Evolutionary conservation across 2,329 filamentous ascomycete species (phyloP).

Genomic region (Beauveria sp.): DNA sequence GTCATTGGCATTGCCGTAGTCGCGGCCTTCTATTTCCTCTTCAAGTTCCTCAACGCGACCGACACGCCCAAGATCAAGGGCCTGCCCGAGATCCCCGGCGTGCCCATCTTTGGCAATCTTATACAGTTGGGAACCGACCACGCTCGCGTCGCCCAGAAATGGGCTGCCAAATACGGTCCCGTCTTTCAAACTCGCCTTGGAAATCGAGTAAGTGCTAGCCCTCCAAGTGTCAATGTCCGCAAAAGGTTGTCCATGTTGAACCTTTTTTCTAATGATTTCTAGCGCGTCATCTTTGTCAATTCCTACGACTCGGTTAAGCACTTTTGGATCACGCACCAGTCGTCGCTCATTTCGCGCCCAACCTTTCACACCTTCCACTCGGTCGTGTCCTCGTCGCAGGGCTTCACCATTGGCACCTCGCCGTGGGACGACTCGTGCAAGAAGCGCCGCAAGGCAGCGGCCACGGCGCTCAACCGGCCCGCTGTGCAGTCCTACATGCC

Average conservation of each 20-base stretch:
- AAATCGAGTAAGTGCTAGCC: constrained; percentile 43
- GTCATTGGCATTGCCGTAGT: constrained; percentile 11
- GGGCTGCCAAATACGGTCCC: constrained; percentile 53
- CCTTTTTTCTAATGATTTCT: not conserved
- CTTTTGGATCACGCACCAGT: constrained; percentile 74
- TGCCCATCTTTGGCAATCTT: constrained; percentile 57
- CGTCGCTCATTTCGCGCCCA: constrained; percentile 68
- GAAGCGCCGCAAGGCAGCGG: constrained; percentile 66
- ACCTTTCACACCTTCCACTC: constrained; percentile 76
- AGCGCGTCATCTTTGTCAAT: constrained; percentile 70
- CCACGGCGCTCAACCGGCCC: constrained; percentile 69
- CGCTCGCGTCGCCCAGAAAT: constrained; percentile 45
- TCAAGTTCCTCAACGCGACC: constrained; percentile 35
- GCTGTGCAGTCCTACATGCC: constrained; percentile 75
- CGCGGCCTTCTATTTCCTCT: constrained; percentile 16
- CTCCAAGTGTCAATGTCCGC: no score
- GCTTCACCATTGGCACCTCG: constrained; percentile 76
- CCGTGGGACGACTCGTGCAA: constrained; percentile 82
- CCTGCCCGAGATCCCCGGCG: constrained; percentile 52
- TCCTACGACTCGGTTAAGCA: constrained; percentile 66
- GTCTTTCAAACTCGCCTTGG: constrained; percentile 63
- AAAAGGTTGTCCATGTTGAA: not conserved
- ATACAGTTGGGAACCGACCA: constrained; percentile 52
- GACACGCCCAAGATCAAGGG: constrained; percentile 54
- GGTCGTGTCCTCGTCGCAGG: constrained; percentile 67